Evolutionary conservation across 2,329 filamentous ascomycete species (phyloP), one percentile per base, ranked within the genome.

Genomic region (Blastomyces silverae): DNA sequence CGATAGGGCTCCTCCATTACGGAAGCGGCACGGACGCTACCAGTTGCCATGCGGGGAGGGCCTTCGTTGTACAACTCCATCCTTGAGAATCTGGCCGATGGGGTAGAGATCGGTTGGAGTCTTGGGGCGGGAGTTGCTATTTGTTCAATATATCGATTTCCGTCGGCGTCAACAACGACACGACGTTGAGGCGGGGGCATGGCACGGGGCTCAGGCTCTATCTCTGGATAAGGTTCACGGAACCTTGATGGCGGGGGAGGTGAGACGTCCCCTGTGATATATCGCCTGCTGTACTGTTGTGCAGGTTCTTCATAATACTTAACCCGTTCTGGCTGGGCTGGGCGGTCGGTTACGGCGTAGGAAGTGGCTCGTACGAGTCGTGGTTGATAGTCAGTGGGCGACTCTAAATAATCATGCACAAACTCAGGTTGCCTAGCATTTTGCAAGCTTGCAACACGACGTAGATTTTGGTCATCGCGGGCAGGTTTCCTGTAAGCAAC

Each of bases 161-260:
- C 92, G 75, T 87, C 90, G 67, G 90, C 86, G 76, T 97, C 92
- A 64, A 95, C 82, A 44, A 96, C 82, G 67, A 96, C 88, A 67
- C 88, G 86, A 64, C 87, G 80, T 57, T 84, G 79, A 22, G 84
- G 82, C 7, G 84, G 81, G 61, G 80, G 80, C 78, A 84, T 81
- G 63, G 75, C 71, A 50, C 79, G 80, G 53, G 75, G 73, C 44
- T 80, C 78, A 42, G 82, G 78, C 37, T 73, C 72, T 48, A 75
- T 76, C 61, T 79, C 77, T 53, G 76, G 75, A 66, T 79, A 80
- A n/a, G 75, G 67, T 59, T 79, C 77, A 25, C 74, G 76, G 64
- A 77, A 76, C 25, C 72, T 69, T 13, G 44, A 46, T 46, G 77
- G 73, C 6, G 73, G 74, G 3, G 71, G 69, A 11, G 72, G 75